Base-by-base conservation (phyloP, 2,329 filamentous ascomycete genomes). In the Cladophialophora carrionii region DNA sequence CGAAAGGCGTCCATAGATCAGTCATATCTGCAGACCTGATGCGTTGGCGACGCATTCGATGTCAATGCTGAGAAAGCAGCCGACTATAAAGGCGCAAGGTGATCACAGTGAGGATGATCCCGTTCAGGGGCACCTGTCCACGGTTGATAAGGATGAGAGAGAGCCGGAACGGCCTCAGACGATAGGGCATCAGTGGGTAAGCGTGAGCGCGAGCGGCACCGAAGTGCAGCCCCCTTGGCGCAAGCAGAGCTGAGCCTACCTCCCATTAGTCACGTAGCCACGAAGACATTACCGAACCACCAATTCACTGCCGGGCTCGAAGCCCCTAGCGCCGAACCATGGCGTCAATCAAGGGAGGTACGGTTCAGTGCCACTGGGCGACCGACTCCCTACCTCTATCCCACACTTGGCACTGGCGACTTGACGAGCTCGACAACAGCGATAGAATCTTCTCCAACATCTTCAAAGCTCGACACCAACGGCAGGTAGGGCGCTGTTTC, bases 311-410 rank as follows among this genome's bases (percentile, higher is more conserved):
- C 31, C 60, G 24, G 53, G 22, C 43, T 37, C 24, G 29, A 56
- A 49, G 31, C 14, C 41, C 26, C 22, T 62, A 56, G 60, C 60
- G 60, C 53, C 41, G 41, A 22, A 31, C n/a, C 24, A 48, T 62
- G 51, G 60, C 52, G 60, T 49, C 60, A 62, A 57, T 37, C 17
- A 31, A 26, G 48, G 31, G 26, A 22, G 57, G 14, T 52, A 20
- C 57, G 32, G 32, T 20, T 14, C 37, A 43, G 5, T 43, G 14
- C 37, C 37, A 14, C 7, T 43, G 37, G 37, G 4, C 14, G 17
- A 7, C n/a, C 37, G 5, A n/a, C 17, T 43, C 37, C 37, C 37
- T n/a, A 2, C 37, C 48, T 26, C 48, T 12, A 14, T 51, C 22
- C 22, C 20, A 29, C 20, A 20, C 20, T 51, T 51, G 48, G 20